Percentiles rank a stretch among this genome's conserved stretches.
Conservation (phyloP, 2,329 filamentous ascomycete species). For the Laburnicola sp. region DNA sequence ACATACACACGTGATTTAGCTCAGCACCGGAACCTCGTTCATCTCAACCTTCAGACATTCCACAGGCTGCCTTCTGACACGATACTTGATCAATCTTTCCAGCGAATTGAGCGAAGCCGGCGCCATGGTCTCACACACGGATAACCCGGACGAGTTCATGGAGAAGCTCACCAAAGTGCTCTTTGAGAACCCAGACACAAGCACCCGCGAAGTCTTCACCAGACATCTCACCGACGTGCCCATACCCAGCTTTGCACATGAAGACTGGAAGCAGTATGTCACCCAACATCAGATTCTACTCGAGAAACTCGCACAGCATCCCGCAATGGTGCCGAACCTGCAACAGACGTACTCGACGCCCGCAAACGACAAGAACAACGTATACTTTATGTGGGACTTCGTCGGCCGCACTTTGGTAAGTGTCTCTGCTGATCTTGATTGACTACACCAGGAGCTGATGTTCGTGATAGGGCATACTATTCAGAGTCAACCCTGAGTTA, state of each 20-base stretch:
- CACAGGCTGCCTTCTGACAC: too few relatives aligned
- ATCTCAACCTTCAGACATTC: too few relatives aligned
- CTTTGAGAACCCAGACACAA: neutral
- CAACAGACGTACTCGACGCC: neutral
- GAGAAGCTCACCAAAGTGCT: neutral
- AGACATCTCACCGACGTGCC: neutral
- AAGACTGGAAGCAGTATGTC: neutral
- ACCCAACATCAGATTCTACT: neutral
- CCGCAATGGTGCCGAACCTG: slow-evolving; percentile 1
- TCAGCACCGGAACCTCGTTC: too few relatives aligned
- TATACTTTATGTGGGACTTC: slow-evolving; percentile 1
- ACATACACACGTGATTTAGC: too few relatives aligned
- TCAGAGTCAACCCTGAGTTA: neutral
- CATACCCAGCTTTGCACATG: neutral
- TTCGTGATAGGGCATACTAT: too few relatives aligned
- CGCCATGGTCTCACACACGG: neutral
- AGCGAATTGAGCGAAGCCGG: too few relatives aligned
- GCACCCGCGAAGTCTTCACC: neutral
- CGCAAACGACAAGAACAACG: neutral
- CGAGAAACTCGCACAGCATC: neutral
- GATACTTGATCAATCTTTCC: too few relatives aligned
- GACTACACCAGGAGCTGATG: too few relatives aligned
- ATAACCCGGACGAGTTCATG: neutral
- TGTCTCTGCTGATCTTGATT: too few relatives aligned
- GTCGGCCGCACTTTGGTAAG: neutral